Percentiles rank a stretch among this genome's conserved stretches.
These are phyloP conservation scores for Bigelowiella natans DNA, from an alignment of 78 protist species.

Conservation along the genomic window DNA sequence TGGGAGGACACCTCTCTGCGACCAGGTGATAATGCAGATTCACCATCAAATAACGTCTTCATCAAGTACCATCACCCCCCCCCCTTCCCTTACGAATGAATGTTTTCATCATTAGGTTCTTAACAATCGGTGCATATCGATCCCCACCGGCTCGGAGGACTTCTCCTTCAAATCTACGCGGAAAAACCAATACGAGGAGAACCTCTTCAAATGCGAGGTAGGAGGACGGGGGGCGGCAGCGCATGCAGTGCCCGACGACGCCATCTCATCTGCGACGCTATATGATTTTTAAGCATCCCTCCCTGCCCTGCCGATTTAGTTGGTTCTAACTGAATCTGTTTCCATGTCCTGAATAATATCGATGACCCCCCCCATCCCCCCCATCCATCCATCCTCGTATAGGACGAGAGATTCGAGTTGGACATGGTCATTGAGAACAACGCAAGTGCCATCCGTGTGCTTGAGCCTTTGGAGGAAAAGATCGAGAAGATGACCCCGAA, in stretches of 20 bases:
- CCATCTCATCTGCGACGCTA: too few relatives aligned
- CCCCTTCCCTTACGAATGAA: neutral
- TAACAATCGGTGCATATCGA: slow-evolving; percentile 3
- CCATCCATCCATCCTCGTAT: slow-evolving; percentile 40
- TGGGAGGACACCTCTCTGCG: neutral
- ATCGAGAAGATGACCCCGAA: slow-evolving; percentile 14
- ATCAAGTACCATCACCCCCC: neutral
- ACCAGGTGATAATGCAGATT: too few relatives aligned
- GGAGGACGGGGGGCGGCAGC: too few relatives aligned
- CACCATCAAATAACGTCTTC: too few relatives aligned
- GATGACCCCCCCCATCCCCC: neutral
- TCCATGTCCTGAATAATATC: too few relatives aligned
- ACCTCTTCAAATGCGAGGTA: slow-evolving; percentile 7
- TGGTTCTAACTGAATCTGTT: too few relatives aligned
- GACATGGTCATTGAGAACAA: slow-evolving; percentile 65
- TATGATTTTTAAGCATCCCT: too few relatives aligned
- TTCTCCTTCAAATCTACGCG: neutral
- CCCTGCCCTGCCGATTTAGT: too few relatives aligned
- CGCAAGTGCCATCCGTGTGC: slow-evolving; percentile 33
- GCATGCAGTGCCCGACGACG: too few relatives aligned
- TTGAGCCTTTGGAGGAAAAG: slow-evolving; percentile 25
- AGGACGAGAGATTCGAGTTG: slow-evolving; percentile 75
- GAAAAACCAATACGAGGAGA: neutral
- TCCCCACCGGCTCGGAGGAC: slow-evolving; percentile 4
- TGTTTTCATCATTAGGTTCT: neutral